These are phyloP conservation scores for Botrytis elliptica DNA, from an alignment of 2,329 filamentous ascomycete species.

Conservation along the genomic window DNA sequence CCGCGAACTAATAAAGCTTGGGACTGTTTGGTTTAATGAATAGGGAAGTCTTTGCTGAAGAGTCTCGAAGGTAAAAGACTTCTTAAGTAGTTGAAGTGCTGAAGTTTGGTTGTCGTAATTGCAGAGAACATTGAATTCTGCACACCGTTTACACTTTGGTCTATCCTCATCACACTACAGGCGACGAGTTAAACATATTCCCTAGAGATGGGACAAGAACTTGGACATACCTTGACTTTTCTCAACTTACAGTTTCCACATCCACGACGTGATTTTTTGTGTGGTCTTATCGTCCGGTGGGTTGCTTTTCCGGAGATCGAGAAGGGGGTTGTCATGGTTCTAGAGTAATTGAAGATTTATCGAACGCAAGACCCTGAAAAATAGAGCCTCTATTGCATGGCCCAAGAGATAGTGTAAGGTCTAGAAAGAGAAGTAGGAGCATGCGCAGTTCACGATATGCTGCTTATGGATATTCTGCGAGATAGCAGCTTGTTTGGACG, in stretches of 20 bases:
- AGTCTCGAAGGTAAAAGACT: conserved; percentile 25
- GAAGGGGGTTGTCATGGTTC: background rate
- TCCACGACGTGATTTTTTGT: conserved; percentile 54
- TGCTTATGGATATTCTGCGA: background rate
- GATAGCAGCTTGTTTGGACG: background rate
- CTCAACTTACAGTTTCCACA: conserved; percentile 58
- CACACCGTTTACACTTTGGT: conserved; percentile 51
- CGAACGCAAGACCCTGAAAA: background rate
- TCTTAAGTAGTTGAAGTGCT: conserved; percentile 40
- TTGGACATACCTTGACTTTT: conserved; percentile 48
- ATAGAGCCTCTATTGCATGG: background rate
- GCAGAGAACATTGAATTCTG: conserved; percentile 48
- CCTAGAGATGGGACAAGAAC: background rate
- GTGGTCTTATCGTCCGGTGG: conserved; percentile 37
- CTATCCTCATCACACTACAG: conserved; percentile 53
- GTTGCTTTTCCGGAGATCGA: background rate
- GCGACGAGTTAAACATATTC: background rate
- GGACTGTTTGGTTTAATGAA: background rate
- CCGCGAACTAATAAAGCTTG: background rate
- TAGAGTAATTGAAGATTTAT: background rate
- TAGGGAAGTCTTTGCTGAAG: background rate
- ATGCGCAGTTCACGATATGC: too few relatives aligned
- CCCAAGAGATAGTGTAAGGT: too few relatives aligned
- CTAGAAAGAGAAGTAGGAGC: background rate
- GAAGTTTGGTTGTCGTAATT: conserved; percentile 43